Evolutionary conservation across 768 basidiomycete genomes (phyloP), one percentile per base, ranked within the genome.

Genomic region (Solioccasus polychromus): DNA sequence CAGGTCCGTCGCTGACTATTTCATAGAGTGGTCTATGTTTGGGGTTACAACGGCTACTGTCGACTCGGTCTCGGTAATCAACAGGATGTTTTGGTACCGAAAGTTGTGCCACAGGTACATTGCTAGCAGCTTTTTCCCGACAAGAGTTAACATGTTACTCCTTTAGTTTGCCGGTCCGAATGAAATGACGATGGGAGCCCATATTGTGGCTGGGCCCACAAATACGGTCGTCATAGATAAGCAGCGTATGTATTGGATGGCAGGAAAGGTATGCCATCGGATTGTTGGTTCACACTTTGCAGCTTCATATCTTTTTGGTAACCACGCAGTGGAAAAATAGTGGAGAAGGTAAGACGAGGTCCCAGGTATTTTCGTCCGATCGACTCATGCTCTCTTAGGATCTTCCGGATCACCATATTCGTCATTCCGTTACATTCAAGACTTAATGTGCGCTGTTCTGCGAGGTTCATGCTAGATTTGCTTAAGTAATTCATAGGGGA

Each of bases 41-140:
- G 89, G 88, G 91, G 90, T 5, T 91, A 85, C 60, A 90, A 89
- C 47, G 90, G 89, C 8, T 95, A 96, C 62, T 93, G 92, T 52
- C 82, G 95, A 15, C 76, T 94, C 26, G 95, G 94, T 17, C 74
- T 93, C 17, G 89, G 89, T 6, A 85, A 88, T 55, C 92, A 93
- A 62, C 80, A 83, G 23, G 92, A 93, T 51, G 76, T 73, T 1
- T 70, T 97, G 31, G 74, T 80, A 26, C 95, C 95, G 0, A 90
- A 88, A 55, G 59, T 83, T 25, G 87, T 97, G 10, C 89, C 92
- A 2, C 85, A 89, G 66, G 86, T 85, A 55, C 15, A 9, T 35
- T 42, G 12, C 35, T 68, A 45, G 7, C 9, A 9, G 5, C 17
- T 15, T 24, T 19, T 18, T 24, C 24, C 39, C 8, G 14, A 18